Conservation (phyloP, 768 basidiomycete species). For the Suillus tomentosus region DNA sequence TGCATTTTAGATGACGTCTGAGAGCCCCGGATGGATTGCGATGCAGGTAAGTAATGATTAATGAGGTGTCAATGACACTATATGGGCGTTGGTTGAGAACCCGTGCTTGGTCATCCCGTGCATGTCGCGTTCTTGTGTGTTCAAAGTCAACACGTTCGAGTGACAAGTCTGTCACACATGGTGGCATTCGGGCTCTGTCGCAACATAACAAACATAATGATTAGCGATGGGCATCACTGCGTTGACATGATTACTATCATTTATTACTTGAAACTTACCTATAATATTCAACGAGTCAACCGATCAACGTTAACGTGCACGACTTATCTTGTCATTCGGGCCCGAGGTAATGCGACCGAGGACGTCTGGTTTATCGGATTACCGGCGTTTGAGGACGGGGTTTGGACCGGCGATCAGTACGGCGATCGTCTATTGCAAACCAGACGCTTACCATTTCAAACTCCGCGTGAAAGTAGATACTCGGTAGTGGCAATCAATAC, state of each 20-base stretch:
- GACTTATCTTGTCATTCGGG: background rate
- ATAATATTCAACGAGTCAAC: background rate
- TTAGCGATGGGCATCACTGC: background rate
- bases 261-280: background rate
- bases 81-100: background rate
- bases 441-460: too few species aligned
- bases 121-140: background rate
- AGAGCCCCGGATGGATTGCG: background rate
- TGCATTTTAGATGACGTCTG: background rate
- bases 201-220: background rate
- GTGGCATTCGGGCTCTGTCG: background rate
- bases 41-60: background rate
- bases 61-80: background rate
- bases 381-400: too few species aligned
- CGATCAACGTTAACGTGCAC: background rate
- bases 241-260: too few species aligned
- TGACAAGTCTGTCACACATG: background rate
- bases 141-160: background rate
- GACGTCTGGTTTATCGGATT: too few species aligned
- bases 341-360: too few species aligned
- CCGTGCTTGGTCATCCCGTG: background rate
- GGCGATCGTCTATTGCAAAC: too few species aligned
- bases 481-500: too few species aligned
- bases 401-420: too few species aligned
- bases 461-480: too few species aligned